Conservation (phyloP, 345 rosid species). For the Salix udensis region DNA sequence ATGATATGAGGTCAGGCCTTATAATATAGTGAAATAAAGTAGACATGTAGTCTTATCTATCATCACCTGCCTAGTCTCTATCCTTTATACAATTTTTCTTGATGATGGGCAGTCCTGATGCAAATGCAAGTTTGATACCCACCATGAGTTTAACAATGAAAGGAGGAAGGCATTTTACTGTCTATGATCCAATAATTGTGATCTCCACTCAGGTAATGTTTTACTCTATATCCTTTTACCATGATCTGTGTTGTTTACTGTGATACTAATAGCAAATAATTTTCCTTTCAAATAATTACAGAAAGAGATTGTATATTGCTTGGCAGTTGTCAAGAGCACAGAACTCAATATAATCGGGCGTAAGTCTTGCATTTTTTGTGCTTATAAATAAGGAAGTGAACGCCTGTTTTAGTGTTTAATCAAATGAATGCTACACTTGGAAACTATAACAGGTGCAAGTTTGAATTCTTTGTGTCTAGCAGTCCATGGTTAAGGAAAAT, state of each 20-base stretch:
- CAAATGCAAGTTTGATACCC: slow-evolving; percentile 62
- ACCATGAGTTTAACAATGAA: slow-evolving; percentile 65
- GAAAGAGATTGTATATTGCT: slow-evolving; percentile 62
- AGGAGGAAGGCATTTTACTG: slow-evolving; percentile 57
- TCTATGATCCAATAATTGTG: slow-evolving; percentile 67
- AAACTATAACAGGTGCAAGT: not conserved
- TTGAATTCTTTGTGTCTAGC: not conserved
- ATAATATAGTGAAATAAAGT: not conserved
- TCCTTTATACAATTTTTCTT: slow-evolving; percentile 16
- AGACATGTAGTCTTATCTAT: slow-evolving; percentile 4
- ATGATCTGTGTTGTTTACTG: not conserved
- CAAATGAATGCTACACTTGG: not conserved
- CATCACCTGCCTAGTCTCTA: not conserved
- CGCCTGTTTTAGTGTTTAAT: no score
- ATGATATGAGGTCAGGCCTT: slow-evolving; percentile 57
- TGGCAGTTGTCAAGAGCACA: slow-evolving; percentile 64
- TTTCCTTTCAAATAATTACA: slow-evolving; percentile 20
- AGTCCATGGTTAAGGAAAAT: not conserved
- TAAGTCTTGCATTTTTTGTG: slow-evolving; percentile 33
- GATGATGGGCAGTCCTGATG: slow-evolving; percentile 45
- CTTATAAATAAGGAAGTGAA: not conserved
- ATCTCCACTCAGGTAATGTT: slow-evolving; percentile 55
- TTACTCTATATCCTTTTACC: not conserved
- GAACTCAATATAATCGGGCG: slow-evolving; percentile 77
- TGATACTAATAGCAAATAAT: not conserved